phyloP scores from a whole-genome alignment of 2,329 filamentous ascomycete species.

The Sporothrix pseudoabietina region DNA sequence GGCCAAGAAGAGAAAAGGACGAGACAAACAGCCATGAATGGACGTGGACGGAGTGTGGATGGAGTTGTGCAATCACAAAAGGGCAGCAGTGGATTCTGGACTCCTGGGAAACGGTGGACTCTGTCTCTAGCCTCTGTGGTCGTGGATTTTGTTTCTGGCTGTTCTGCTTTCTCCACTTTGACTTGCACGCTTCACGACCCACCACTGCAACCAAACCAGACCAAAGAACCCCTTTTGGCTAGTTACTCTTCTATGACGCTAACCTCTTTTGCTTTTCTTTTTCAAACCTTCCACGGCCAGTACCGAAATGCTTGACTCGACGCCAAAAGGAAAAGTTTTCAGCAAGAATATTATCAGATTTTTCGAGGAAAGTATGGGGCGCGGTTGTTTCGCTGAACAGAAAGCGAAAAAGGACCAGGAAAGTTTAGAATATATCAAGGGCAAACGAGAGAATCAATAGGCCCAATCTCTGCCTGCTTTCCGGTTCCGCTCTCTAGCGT shows the following conservation, averaged over 20 bases:
- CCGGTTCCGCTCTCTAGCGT: slow-evolving; percentile 30
- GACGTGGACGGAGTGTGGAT: not conserved
- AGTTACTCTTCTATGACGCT: not conserved
- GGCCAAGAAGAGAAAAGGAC: not conserved
- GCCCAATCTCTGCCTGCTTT: not conserved
- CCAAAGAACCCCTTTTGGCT: not conserved
- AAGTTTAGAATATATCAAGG: not conserved
- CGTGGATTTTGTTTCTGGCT: not conserved
- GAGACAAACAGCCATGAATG: not conserved
- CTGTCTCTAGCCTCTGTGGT: not conserved
- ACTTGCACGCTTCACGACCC: not conserved
- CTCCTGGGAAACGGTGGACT: not conserved
- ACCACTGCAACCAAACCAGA: not conserved
- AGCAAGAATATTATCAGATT: slow-evolving; percentile 3
- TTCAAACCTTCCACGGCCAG: not conserved
- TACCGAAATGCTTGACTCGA: not conserved
- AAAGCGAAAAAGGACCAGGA: not conserved
- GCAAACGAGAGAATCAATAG: not conserved
- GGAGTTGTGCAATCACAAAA: not conserved
- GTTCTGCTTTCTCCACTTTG: not conserved
- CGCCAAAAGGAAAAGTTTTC: not conserved
- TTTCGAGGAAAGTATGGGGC: not conserved
- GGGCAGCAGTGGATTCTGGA: not conserved
- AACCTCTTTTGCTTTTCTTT: slow-evolving; percentile 13
- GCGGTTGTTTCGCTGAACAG: not conserved